Conservation (phyloP, 2,329 filamentous ascomycete genomes). For the Pseudonectria buxi region DNA sequence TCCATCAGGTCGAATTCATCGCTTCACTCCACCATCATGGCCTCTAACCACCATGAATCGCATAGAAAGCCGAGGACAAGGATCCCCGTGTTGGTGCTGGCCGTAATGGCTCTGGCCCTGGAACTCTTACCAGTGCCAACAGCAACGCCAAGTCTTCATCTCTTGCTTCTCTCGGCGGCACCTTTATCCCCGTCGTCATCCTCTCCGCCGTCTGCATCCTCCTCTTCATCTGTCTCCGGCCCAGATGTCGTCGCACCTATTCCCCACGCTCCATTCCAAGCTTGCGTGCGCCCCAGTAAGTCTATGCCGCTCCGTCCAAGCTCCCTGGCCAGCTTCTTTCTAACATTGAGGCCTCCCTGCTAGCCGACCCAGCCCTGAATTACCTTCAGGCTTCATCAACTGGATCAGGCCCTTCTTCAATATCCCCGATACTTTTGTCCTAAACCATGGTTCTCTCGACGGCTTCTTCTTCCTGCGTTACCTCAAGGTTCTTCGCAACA, state of each 20-base stretch:
- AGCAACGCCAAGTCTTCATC: conserved; percentile 30
- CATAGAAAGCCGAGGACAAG: conserved; percentile 6
- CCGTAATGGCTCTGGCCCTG: conserved; percentile 27
- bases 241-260: conserved; percentile 46
- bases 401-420: conserved; percentile 64
- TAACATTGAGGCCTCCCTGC: background rate
- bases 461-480: conserved; percentile 84
- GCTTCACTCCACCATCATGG: background rate
- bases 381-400: conserved; percentile 56
- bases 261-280: conserved; percentile 44
- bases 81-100: conserved; percentile 30
- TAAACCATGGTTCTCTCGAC: conserved; percentile 89
- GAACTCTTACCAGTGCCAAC: conserved; percentile 28
- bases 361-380: conserved; percentile 50
- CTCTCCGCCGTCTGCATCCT: conserved; percentile 44
- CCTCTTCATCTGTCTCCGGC: conserved; percentile 43
- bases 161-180: conserved; percentile 35
- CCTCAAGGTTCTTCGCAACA: conserved; percentile 61
- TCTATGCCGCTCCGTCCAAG: background rate
- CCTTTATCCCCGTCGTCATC: conserved; percentile 47
- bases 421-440: conserved; percentile 67
- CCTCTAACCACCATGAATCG: background rate
- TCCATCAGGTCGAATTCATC: background rate
- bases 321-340: conserved; percentile 14
- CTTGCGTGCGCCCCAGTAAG: conserved; percentile 38